Evolutionary conservation across 1,284 basidiomycete genomes (phyloP).

Genomic region (Golubevia pallescens): DNA sequence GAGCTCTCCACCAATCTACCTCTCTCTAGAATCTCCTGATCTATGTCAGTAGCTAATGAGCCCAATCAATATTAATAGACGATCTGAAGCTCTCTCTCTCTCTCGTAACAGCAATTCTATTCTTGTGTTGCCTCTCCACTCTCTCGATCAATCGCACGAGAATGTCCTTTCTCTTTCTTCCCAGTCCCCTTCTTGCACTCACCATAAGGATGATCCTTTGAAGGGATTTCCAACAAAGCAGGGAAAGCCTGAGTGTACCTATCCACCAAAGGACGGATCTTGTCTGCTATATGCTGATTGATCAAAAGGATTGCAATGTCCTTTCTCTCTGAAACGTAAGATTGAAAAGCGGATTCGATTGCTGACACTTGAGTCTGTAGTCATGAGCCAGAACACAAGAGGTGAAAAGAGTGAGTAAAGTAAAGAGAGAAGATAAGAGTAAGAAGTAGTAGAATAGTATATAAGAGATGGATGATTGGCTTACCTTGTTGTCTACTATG

Average conservation of each 20-base stretch:
- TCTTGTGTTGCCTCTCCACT: too few species aligned
- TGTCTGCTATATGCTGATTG: conserved; percentile 77
- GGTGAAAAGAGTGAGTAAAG: not conserved
- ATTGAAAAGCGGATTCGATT: conserved; percentile 51
- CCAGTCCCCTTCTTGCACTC: too few species aligned
- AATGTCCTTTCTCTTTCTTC: conserved; percentile 15
- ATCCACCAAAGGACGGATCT: conserved; percentile 93
- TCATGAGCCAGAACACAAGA: not conserved
- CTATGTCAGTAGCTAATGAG: too few species aligned
- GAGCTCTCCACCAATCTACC: too few species aligned
- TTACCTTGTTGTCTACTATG: conserved; percentile 55
- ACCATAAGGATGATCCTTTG: conserved; percentile 73
- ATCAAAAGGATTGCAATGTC: conserved; percentile 63
- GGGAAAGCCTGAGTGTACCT: conserved; percentile 95
- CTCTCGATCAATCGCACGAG: too few species aligned
- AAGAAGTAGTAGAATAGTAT: not conserved
- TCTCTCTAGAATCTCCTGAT: too few species aligned
- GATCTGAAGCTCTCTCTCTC: too few species aligned
- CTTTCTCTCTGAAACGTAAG: conserved; percentile 46
- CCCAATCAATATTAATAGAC: too few species aligned
- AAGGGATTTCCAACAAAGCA: conserved; percentile 94
- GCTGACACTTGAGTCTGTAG: conserved; percentile 40
- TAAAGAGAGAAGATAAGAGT: not conserved
- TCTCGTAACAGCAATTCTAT: too few species aligned
- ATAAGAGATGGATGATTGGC: conserved; percentile 1